These are phyloP conservation scores for Bidens hawaiensis DNA, from an alignment of 140 eudicot species.

Conservation along the genomic window DNA sequence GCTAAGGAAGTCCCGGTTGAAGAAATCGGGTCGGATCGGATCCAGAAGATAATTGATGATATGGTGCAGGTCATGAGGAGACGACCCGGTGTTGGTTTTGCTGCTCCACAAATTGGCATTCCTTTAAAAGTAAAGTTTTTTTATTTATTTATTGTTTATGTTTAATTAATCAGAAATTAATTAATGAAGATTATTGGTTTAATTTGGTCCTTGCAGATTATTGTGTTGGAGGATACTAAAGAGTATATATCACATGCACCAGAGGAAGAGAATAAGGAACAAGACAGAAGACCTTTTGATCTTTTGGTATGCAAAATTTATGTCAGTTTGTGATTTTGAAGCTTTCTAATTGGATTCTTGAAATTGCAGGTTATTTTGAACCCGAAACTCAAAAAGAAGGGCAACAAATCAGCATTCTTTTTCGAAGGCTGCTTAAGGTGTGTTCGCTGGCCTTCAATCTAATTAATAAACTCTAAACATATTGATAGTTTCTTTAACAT, in stretches of 20 bases:
- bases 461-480: not conserved
- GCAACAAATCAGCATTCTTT: constrained; percentile 64
- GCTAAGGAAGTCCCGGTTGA: constrained; percentile 46
- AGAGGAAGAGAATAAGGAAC: constrained; percentile 62
- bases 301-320: constrained; percentile 58
- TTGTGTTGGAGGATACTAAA: constrained; percentile 73
- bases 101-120: constrained; percentile 79
- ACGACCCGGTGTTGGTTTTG: constrained; percentile 67
- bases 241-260: constrained; percentile 61
- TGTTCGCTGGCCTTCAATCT: not conserved
- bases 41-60: constrained; percentile 63
- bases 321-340: not conserved
- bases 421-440: constrained; percentile 90
- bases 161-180: no score
- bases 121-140: constrained; percentile 49
- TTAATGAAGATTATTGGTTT: no score
- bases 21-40: constrained; percentile 59
- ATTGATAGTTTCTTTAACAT: not conserved
- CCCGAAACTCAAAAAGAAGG: constrained; percentile 55
- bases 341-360: not conserved
- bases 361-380: constrained; percentile 65
- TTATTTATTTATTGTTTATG: no score
- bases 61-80: constrained; percentile 66
- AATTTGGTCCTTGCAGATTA: constrained; percentile 45
- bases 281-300: constrained; percentile 70